These are phyloP conservation scores for Leishmania tropica DNA, from an alignment of 208 protist genomes.

Conservation along the genomic window DNA sequence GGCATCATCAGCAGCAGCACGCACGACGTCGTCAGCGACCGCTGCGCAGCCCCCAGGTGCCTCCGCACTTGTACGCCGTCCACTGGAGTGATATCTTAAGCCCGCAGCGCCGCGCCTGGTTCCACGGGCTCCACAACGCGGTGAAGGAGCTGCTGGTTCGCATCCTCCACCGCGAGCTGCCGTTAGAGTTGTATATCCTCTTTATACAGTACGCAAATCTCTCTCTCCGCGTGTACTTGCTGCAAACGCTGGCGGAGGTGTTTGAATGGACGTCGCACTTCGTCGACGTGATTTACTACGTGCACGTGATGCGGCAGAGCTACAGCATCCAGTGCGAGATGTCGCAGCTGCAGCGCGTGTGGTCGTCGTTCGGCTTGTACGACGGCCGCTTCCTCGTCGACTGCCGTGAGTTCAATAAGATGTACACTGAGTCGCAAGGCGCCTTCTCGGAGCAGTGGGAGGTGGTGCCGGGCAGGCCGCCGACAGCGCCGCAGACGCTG, in stretches of 20 bases:
- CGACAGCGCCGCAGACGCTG: neutral
- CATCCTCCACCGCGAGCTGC: slow-evolving; percentile 45
- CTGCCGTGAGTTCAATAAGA: slow-evolving; percentile 30
- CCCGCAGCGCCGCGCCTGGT: slow-evolving; percentile 45
- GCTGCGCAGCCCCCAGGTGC: slow-evolving; percentile 17
- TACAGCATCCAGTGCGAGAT: slow-evolving; percentile 48
- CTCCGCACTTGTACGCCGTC: slow-evolving; percentile 75
- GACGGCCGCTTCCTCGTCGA: slow-evolving; percentile 28
- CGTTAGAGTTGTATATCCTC: slow-evolving; percentile 61
- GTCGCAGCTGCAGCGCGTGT: slow-evolving; percentile 50
- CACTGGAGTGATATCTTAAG: slow-evolving; percentile 55
- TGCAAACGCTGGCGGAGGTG: slow-evolving; percentile 64
- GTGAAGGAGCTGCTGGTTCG: slow-evolving; percentile 39
- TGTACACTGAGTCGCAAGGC: slow-evolving; percentile 31
- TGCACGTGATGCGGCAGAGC: slow-evolving; percentile 50
- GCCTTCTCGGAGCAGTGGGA: slow-evolving; percentile 31
- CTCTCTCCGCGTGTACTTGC: slow-evolving; percentile 42
- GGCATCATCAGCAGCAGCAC: neutral
- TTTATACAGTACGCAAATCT: slow-evolving; percentile 64
- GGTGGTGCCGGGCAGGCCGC: neutral
- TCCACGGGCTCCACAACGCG: slow-evolving; percentile 37
- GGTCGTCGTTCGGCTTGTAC: slow-evolving; percentile 48
- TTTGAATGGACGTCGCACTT: slow-evolving; percentile 62
- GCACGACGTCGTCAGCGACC: neutral
- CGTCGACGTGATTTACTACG: slow-evolving; percentile 62